Conservation (phyloP, 2,329 filamentous ascomycete genomes). For the Exophiala lecanii-corni region DNA sequence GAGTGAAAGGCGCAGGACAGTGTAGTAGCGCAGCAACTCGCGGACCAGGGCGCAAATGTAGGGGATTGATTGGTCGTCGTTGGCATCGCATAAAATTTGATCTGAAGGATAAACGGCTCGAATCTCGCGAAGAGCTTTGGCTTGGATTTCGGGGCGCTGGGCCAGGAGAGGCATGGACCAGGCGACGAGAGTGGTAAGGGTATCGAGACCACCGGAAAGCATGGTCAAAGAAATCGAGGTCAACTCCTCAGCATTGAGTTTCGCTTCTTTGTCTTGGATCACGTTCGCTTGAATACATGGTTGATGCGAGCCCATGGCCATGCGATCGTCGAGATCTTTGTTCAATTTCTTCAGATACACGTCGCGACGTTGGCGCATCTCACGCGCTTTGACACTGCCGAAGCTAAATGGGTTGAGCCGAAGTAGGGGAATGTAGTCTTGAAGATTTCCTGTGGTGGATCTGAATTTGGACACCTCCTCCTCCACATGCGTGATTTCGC, state of each 20-base stretch:
- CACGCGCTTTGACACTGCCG: slow-evolving; percentile 55
- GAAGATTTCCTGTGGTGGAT: slow-evolving; percentile 57
- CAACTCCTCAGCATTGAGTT: slow-evolving; percentile 58
- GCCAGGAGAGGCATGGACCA: slow-evolving; percentile 61
- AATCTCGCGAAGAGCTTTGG: slow-evolving; percentile 56
- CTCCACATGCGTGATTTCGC: slow-evolving; percentile 60
- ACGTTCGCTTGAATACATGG: slow-evolving; percentile 66
- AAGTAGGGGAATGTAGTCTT: slow-evolving; percentile 58
- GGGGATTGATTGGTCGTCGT: slow-evolving; percentile 60
- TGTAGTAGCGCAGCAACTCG: slow-evolving; percentile 60
- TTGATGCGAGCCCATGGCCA: slow-evolving; percentile 56
- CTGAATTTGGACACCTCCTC: slow-evolving; percentile 57
- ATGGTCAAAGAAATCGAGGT: slow-evolving; percentile 64
- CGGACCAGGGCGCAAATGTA: slow-evolving; percentile 61
- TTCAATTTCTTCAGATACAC: slow-evolving; percentile 57
- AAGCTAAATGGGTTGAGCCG: slow-evolving; percentile 57
- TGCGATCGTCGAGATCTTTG: slow-evolving; percentile 54
- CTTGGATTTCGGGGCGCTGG: slow-evolving; percentile 57
- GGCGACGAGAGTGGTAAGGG: slow-evolving; percentile 60
- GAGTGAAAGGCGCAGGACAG: slow-evolving; percentile 58
- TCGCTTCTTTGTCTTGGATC: slow-evolving; percentile 59
- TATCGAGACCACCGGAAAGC: slow-evolving; percentile 63
- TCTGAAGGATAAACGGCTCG: slow-evolving; percentile 48
- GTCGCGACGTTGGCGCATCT: slow-evolving; percentile 58
- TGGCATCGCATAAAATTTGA: slow-evolving; percentile 51